Conservation (phyloP, 1,284 basidiomycete genomes). For the Cystobasidium sp. region DNA sequence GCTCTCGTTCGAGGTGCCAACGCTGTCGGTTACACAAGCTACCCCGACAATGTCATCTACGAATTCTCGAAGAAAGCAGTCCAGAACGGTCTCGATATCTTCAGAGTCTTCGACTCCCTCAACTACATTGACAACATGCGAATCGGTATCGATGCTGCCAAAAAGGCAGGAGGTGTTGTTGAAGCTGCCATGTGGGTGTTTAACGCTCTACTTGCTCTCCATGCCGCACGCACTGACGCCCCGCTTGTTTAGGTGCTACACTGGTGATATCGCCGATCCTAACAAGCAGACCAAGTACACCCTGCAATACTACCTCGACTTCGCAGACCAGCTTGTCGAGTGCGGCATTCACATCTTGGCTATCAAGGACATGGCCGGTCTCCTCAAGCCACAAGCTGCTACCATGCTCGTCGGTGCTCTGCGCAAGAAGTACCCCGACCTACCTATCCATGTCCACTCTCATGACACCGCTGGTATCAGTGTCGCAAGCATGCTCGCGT, state of each 20-base stretch:
- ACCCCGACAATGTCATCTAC: constrained; percentile 99
- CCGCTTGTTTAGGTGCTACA: constrained; percentile 75
- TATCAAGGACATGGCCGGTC: constrained; percentile 99
- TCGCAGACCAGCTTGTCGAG: constrained; percentile 84
- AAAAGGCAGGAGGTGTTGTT: constrained; percentile 98
- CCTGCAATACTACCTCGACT: constrained; percentile 95
- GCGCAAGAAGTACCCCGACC: constrained; percentile 92
- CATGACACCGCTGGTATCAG: constrained; percentile 99
- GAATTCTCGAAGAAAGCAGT: constrained; percentile 81
- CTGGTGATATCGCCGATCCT: constrained; percentile 93
- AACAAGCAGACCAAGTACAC: constrained; percentile 94
- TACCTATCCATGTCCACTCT: constrained; percentile 99
- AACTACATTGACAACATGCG: constrained; percentile 98
- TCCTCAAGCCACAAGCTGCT: constrained; percentile 93
- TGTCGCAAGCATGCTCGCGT: constrained; percentile 92
- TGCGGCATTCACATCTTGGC: constrained; percentile 97
- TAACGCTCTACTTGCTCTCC: not conserved
- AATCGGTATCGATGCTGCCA: constrained; percentile 97
- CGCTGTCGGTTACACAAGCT: constrained; percentile 98
- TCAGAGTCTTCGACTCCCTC: constrained; percentile 98
- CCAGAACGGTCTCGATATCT: constrained; percentile 98
- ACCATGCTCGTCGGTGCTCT: constrained; percentile 91
- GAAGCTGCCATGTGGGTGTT: constrained; percentile 77
- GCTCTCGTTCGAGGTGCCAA: constrained; percentile 98
- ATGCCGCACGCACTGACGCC: not conserved